Conservation (phyloP, 371 early-diverging fungal species). For the Lichtheimia corymbifera region DNA sequence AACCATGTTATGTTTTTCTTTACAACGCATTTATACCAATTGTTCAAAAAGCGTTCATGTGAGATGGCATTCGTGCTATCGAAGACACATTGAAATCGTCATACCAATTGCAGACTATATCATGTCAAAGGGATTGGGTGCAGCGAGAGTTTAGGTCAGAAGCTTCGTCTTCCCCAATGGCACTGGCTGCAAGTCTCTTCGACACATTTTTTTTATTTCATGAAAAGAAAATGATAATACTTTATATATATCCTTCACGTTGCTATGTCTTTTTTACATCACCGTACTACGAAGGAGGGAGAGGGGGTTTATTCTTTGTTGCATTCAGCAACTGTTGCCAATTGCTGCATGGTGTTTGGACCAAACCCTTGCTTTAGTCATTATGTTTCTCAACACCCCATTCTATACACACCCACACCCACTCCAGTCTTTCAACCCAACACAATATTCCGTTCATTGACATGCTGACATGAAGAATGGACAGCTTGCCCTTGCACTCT, state of each 20-base stretch:
- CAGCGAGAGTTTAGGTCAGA: constrained; percentile 14
- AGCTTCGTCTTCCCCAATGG: constrained; percentile 22
- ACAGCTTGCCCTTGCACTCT: neutral
- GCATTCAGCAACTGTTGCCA: no score
- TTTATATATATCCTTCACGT: no score
- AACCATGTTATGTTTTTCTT: constrained; percentile 6
- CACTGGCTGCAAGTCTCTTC: constrained; percentile 11
- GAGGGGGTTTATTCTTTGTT: no score
- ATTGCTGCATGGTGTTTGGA: neutral
- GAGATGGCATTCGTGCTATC: constrained; percentile 17
- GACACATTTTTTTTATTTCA: constrained; percentile 6
- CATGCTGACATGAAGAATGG: no score
- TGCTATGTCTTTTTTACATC: no score
- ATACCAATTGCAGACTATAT: constrained; percentile 20
- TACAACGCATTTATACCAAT: constrained; percentile 29
- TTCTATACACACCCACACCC: no score
- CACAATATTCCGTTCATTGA: no score
- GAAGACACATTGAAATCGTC: constrained; percentile 20
- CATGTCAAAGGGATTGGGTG: constrained; percentile 5
- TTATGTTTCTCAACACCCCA: no score
- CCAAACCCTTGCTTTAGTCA: neutral
- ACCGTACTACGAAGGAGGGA: no score
- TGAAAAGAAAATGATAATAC: constrained; percentile 11
- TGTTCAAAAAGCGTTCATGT: constrained; percentile 33
- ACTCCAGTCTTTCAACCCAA: no score